phyloP scores from a whole-genome alignment of 2,329 filamentous ascomycete species.

The Shiraia bambusicola region DNA sequence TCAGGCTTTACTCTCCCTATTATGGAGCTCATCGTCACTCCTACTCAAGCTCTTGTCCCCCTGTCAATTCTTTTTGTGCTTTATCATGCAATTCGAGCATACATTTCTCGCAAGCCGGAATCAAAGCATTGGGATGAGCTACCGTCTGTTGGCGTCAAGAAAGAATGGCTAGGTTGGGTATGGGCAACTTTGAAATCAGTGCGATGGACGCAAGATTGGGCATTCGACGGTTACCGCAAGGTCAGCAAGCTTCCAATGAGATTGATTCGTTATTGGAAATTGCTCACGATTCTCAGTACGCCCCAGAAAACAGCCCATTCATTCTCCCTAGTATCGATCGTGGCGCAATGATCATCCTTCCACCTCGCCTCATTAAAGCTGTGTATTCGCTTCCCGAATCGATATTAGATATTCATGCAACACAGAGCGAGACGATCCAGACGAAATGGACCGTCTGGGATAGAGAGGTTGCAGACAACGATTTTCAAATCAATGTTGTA shows the following conservation, averaged over 20 bases:
- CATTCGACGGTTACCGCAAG: slow-evolving; percentile 17
- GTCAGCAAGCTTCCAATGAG: not conserved
- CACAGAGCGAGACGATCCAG: slow-evolving; percentile 17
- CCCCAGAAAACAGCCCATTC: slow-evolving; percentile 10
- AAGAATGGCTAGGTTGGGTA: slow-evolving; percentile 15
- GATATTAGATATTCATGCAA: slow-evolving; percentile 14
- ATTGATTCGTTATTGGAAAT: not conserved
- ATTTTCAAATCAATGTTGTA: slow-evolving; percentile 20
- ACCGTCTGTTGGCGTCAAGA: slow-evolving; percentile 10
- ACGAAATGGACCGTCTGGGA: slow-evolving; percentile 20
- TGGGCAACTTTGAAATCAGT: slow-evolving; percentile 12
- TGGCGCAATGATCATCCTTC: slow-evolving; percentile 16
- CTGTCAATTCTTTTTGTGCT: slow-evolving; percentile 13
- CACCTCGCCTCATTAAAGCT: slow-evolving; percentile 15
- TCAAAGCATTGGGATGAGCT: slow-evolving; percentile 15
- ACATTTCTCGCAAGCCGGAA: slow-evolving; percentile 8
- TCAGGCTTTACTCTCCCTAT: not conserved
- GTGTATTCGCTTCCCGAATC: slow-evolving; percentile 14
- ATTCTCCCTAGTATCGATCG: slow-evolving; percentile 17
- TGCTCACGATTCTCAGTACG: slow-evolving; percentile 5
- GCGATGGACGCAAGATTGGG: slow-evolving; percentile 15
- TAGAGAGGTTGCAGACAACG: slow-evolving; percentile 12
- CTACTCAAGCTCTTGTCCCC: slow-evolving; percentile 14
- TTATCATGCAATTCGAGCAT: slow-evolving; percentile 11
- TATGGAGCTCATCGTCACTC: slow-evolving; percentile 19